Evolutionary conservation across 768 basidiomycete species (phyloP), one percentile per base, ranked within the genome.

Genomic region (Pisolithus tinctorius): DNA sequence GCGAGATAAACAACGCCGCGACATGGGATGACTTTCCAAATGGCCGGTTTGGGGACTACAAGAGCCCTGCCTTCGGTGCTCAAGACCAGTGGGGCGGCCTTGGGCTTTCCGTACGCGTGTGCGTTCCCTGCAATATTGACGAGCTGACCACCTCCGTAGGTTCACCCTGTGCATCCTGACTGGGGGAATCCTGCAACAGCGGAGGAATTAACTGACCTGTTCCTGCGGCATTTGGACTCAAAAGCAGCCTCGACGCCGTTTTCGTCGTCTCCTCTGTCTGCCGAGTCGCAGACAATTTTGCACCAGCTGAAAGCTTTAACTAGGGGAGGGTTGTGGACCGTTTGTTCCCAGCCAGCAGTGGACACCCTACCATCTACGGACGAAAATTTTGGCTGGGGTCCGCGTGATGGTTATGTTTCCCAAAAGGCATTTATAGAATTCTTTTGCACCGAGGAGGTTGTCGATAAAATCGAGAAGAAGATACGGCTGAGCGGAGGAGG

Each of bases 381-480:
- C 65, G 72, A 78, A 20, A 70, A 87, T 0, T 81, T 95, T 53
- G 96, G 96, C 4, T 99, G 95, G 87, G 96, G 96, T 2, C 96
- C 96, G 11, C 74, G 76, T 49, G 83, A 83, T 6, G 96, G 96
- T 6, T 95, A 93, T 69, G 90, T 99, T 8, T 99, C 89, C 69
- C 96, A 99, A 70, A 99, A 99, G 71, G 82, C 86, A 13, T 99
- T 97, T 62, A 92, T 97, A 8, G 96, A 99, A 71, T 97, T 97
- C 67, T 98, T 98, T 64, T 92, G 78, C 45, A 82, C 82, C 53
- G 60, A 69, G 57, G 65, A 69, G 30, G 80, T 84, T 48, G 74
- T 90, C 14, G 74, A 78, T 29, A 61, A 60, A 48, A 76, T 93
- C n/a, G 80, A 83, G 67, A 64, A 71, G 58, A 79, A 72, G 60